phyloP scores from a whole-genome alignment of 2,329 filamentous ascomycete species.

The Microdochium nivale region DNA sequence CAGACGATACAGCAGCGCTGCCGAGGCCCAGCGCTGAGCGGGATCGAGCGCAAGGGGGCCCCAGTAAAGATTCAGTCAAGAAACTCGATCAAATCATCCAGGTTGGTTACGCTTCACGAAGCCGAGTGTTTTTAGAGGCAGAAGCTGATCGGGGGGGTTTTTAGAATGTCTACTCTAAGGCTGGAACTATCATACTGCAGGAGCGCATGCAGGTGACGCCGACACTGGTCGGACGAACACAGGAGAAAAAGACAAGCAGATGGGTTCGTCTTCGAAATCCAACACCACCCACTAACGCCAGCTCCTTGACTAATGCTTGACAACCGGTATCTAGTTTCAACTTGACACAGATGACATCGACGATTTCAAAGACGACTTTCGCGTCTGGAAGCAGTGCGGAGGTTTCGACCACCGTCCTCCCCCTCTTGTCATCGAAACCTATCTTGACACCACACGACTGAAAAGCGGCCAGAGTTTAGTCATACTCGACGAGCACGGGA shows the following conservation, averaged over 20 bases:
- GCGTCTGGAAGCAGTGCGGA: slow-evolving; percentile 73
- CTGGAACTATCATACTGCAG: slow-evolving; percentile 74
- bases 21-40: slow-evolving; percentile 38
- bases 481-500: slow-evolving; percentile 78
- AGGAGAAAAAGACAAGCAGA: slow-evolving; percentile 20
- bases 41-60: slow-evolving; percentile 32
- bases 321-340: slow-evolving; percentile 63
- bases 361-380: slow-evolving; percentile 72
- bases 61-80: slow-evolving; percentile 58
- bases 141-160: too few relatives aligned
- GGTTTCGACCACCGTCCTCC: slow-evolving; percentile 69
- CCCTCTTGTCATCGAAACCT: slow-evolving; percentile 83
- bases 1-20: slow-evolving; percentile 28
- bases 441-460: slow-evolving; percentile 70
- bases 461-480: slow-evolving; percentile 82
- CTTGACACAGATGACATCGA: slow-evolving; percentile 90
- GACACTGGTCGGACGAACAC: slow-evolving; percentile 16
- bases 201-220: slow-evolving; percentile 60
- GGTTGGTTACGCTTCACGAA: slow-evolving; percentile 38
- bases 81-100: slow-evolving; percentile 93
- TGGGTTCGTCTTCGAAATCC: slow-evolving; percentile 15
- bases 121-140: neutral
- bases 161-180: slow-evolving; percentile 88
- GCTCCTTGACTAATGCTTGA: neutral
- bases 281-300: slow-evolving; percentile 3